Evolutionary conservation across 371 early-diverging fungal genomes (phyloP), one percentile per base, ranked within the genome.

Genomic region (Rhizopus microsporus): DNA sequence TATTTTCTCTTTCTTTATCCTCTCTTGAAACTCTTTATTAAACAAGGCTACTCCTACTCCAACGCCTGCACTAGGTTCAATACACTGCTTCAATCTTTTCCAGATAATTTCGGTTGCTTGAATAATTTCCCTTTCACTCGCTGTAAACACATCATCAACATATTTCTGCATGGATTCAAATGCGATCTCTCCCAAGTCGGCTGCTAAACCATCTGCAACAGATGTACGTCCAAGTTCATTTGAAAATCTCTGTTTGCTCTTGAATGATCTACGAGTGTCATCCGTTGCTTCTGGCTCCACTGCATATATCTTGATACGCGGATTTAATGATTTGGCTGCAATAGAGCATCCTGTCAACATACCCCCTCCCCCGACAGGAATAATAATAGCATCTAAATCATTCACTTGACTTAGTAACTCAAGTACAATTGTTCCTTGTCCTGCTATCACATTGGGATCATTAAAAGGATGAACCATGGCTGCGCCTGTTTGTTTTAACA

Each of bases 331-430:
- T 54, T 77, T 76, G 34, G 73, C 76, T 4, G 83, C 83, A 31
- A 79, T 60, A 4, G 77, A 34, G 43, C 75, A 78, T 1, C 87
- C 87, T 4, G 82, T 70, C 2, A 86, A 34, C 83, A 86, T 70
- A 17, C 87, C 87, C 29, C 84, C 82, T 1, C 81, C 85, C 8
- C 85, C 85, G 0, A 77, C 77, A 31, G 83, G 82, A 7, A 81
- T 63, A 34, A 86, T 59, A 7, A 85, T 51, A 40, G 62, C 56
- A 60, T 86, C 85, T 23, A 85, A 58, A 13, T 69, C 67, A 6
- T 63, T 53, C 3, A 69, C 64, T 58, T 87, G 86, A 3, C 62
- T 51, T 8, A 84, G 37, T 5, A 80, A 50, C 52, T 85, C 85
- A 15, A 82, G 47, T 33, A 67, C 75, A 17, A 82, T 69, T 2